phyloP scores from a whole-genome alignment of 257 asterid species.

The Prunella vulgaris region DNA sequence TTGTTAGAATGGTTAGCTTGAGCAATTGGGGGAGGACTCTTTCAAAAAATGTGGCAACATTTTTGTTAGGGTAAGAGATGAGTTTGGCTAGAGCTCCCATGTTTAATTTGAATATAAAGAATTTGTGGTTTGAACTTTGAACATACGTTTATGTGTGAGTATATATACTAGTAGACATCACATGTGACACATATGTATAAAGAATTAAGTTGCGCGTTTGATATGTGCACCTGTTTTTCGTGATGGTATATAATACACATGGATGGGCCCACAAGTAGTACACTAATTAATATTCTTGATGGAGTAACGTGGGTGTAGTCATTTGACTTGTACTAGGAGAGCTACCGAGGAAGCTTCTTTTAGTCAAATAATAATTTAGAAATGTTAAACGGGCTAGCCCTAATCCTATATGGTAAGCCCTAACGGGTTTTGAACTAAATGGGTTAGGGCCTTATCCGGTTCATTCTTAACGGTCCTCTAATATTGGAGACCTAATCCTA shows the following conservation, averaged over 20 bases:
- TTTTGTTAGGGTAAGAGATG: conserved; percentile 20
- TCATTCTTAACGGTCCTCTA: too few relatives aligned
- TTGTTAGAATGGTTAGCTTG: conserved; percentile 19
- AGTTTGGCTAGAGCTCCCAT: conserved; percentile 34
- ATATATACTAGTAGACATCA: not conserved
- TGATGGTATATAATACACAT: not conserved
- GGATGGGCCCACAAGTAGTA: not conserved
- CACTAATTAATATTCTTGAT: not conserved
- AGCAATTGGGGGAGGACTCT: conserved; percentile 32
- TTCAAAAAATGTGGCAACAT: conserved; percentile 17
- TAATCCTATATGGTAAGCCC: too few relatives aligned
- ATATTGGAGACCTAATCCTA: too few relatives aligned
- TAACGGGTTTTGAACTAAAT: too few relatives aligned
- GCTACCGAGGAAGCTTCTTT: not conserved
- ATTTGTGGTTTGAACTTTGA: not conserved
- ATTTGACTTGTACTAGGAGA: conserved; percentile 11
- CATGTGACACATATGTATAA: not conserved
- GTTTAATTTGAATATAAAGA: not conserved
- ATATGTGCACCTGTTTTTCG: not conserved
- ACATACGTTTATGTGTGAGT: not conserved
- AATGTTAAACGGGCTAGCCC: too few relatives aligned
- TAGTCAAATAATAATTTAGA: not conserved
- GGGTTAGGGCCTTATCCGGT: too few relatives aligned
- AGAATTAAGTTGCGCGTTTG: not conserved
- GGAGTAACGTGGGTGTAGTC: not conserved